Evolutionary conservation across 371 early-diverging fungal species (phyloP), one percentile per base, ranked within the genome.

Genomic region (Mucor velutinosus): DNA sequence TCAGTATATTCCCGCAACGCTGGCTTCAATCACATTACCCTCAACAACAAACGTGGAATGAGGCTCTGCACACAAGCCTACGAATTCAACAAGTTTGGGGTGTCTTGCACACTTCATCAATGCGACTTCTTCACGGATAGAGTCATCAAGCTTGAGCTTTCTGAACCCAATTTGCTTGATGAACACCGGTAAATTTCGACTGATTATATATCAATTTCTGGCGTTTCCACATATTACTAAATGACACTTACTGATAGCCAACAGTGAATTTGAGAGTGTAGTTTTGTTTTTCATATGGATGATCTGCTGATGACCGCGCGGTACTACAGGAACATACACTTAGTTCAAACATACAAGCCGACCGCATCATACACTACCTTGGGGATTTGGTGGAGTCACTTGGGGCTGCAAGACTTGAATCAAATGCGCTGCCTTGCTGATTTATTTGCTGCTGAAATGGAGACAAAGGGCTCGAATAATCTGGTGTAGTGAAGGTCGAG

Each of bases 131-230:
- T 71, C 67, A 29, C 78, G 73, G 12, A 80, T 61, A 0, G 65
- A 65, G 15, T 66, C 53, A 19, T 62, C 70, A 15, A 77, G 66
- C 5, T 76, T 77, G 49, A 80, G 66, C 64, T 76, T 72, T 51
- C 65, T 76, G 23, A 58, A 60, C 6, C 66, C 66, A 23, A 66
- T 66, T 60, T 66, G 66, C 33, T 66, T 66, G 30, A 85, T 78
- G 41, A 68, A 75, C 14, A 85, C 85, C 0, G 80, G 81, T 59
- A 85, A 73, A 58, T 83, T 85, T n/a, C 79, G 78, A 71, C 85
- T 83, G 47, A 30, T 14, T 0, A 25, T 55, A 17, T n/a, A 37
- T n/a, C 19, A 58, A n/a, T 19, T 17, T 2, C 1, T 58, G 32
- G 15, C n/a, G 19, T 58, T 15, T 19, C 12, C 17, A 58, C 11